Conservation (phyloP, 371 early-diverging fungal species). For the Apophysomyces sp. region DNA sequence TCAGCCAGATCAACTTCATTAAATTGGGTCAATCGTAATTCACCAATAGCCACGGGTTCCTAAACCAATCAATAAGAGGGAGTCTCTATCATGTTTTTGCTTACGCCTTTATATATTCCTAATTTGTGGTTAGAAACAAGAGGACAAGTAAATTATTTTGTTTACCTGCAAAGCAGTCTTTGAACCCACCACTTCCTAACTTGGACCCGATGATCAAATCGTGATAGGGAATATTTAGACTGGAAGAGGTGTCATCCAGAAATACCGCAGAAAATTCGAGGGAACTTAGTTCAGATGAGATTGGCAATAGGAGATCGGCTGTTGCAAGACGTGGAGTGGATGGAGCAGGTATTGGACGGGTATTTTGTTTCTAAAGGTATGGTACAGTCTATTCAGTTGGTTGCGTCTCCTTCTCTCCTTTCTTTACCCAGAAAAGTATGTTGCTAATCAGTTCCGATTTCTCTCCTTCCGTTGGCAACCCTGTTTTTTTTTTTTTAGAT, state of each 20-base stretch:
- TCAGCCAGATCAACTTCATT: conserved; percentile 69
- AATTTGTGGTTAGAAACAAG: not conserved
- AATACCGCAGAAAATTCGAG: conserved; percentile 55
- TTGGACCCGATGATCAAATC: conserved; percentile 59
- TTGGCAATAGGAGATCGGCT: conserved; percentile 38
- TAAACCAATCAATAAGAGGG: too few species aligned
- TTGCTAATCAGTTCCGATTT: conserved; percentile 61
- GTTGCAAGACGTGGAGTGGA: conserved; percentile 65
- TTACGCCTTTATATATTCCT: conserved; percentile 9
- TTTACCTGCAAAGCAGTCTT: conserved; percentile 71
- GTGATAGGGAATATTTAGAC: conserved; percentile 63
- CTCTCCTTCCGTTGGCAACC: conserved; percentile 61
- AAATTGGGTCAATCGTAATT: conserved; percentile 63
- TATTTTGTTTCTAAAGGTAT: conserved; percentile 55
- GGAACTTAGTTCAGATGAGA: conserved; percentile 49
- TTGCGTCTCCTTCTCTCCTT: not conserved
- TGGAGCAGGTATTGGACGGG: conserved; percentile 66
- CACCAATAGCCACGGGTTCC: conserved; percentile 75
- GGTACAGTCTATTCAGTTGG: not conserved
- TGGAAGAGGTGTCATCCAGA: conserved; percentile 35
- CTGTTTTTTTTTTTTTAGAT: too few species aligned
- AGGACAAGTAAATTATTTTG: not conserved
- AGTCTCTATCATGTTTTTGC: too few species aligned
- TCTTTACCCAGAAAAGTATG: conserved; percentile 63
- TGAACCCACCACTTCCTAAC: conserved; percentile 80